A percentile compares a stretch with the other conserved stretches of the same genome.
Conservation (phyloP, 176 grass and related monocot genomes). For the Cenchrus americanus region DNA sequence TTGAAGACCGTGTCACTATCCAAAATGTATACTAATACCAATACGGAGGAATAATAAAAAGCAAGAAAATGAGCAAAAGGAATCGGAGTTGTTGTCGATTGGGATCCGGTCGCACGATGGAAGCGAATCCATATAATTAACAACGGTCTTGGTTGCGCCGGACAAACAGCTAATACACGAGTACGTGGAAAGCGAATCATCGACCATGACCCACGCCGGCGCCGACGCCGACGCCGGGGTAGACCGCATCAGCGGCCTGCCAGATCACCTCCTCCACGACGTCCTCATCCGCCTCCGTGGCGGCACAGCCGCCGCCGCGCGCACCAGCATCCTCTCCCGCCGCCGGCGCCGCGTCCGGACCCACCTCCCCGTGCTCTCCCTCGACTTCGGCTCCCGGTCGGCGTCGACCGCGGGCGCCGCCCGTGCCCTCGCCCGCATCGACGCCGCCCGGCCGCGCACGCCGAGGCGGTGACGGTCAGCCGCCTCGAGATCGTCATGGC, state of each 20-base stretch:
- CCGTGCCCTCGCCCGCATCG: not conserved
- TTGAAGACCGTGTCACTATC: no score
- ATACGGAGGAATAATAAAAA: no score
- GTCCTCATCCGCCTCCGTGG: not conserved
- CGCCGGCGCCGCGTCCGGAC: conserved; percentile 25
- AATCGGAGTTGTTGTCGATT: no score
- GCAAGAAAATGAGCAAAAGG: no score
- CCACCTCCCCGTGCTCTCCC: conserved; percentile 1
- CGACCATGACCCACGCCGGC: not conserved
- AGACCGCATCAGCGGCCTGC: conserved; percentile 26
- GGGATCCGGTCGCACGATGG: no score
- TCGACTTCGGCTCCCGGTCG: not conserved
- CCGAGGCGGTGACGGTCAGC: not conserved
- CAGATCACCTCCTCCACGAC: conserved; percentile 14
- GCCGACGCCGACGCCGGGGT: not conserved
- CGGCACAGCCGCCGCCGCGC: not conserved
- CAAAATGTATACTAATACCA: no score
- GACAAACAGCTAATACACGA: no score
- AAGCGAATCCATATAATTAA: no score
- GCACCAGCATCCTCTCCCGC: conserved; percentile 31
- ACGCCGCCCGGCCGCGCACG: conserved; percentile 12
- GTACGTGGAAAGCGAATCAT: no score
- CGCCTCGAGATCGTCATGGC: not conserved
- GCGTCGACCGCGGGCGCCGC: no score
- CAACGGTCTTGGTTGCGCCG: no score